Conservation (phyloP, 306 rosid species). For the Cicer bijugum region DNA sequence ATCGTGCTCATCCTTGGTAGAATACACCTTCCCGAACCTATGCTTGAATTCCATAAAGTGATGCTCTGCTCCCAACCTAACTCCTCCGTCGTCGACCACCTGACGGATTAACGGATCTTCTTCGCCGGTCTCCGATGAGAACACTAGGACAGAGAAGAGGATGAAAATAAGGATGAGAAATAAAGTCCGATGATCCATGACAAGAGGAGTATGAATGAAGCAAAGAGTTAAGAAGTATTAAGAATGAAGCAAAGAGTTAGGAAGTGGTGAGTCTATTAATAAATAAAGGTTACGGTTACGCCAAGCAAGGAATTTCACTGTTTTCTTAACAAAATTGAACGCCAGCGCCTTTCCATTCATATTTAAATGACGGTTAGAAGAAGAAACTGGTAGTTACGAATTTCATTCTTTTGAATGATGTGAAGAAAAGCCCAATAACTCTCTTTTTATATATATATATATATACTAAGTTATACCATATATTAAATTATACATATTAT, state of each 20-base stretch:
- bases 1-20: conserved; percentile 68
- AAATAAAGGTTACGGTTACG: not conserved
- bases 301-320: conserved; percentile 27
- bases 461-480: too few relatives aligned
- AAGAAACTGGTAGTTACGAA: not conserved
- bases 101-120: conserved; percentile 63
- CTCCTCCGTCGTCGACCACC: conserved; percentile 61
- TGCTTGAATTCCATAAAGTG: conserved; percentile 77
- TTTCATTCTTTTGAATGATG: too few relatives aligned
- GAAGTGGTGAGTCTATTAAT: not conserved
- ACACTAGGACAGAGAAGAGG: conserved; percentile 45
- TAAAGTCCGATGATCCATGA: conserved; percentile 17
- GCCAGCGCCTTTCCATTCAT: not conserved
- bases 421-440: too few relatives aligned
- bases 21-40: conserved; percentile 68
- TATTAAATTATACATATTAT: too few relatives aligned
- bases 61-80: conserved; percentile 64
- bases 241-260: too few relatives aligned
- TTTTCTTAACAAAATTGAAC: not conserved
- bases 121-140: conserved; percentile 36
- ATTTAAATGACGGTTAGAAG: conserved; percentile 15
- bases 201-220: not conserved
- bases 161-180: conserved; percentile 32
- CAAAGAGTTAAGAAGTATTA: not conserved
- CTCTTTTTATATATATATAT: too few relatives aligned